Evolutionary conservation across 2,329 filamentous ascomycete genomes (phyloP), one percentile per base, ranked within the genome.

Genomic region (Alternaria panax): DNA sequence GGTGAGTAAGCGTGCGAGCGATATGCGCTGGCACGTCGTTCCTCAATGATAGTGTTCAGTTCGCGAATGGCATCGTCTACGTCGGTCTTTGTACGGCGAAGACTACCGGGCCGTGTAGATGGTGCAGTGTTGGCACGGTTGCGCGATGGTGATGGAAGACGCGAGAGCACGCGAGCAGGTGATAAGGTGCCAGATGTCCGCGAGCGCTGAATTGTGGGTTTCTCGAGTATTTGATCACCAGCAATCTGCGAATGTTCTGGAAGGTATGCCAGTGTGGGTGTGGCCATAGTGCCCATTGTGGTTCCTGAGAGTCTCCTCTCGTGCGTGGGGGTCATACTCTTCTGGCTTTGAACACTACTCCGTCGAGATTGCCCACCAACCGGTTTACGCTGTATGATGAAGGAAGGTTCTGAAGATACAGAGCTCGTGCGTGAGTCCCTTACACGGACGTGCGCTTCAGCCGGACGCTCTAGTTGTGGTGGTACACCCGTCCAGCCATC

Each of bases 41-140:
- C 80, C 65, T 83, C 80, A 48, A 83, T 78, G 51, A 83, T 83
- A 22, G 79, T 82, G 69, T 83, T 82, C 55, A 83, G 76, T 66
- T 83, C 81, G 4, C 80, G 75, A 52, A 83, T 80, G 14, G 80
- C 81, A 34, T 78, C 76, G 32, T 83, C 81, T 8, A 83, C 70
- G 46, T 80, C 79, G 20, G 69, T 72, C 40, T 66, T 77, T 41
- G 65, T 68, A 58, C 77, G 75, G 12, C 79, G 77, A 6, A 80
- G 66, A 24, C 78, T 78, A 9, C 67, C 69, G 12, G 74, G 74
- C 30, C 78, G 75, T 25, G 71, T 70, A 14, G 66, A 72, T 30
- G 66, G 74, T 32, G 74, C 76, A 54, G 68, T 80, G 70, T 69
- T 76, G 34, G 70, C 76, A 45, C 68, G 78, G 62, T 64, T 70